Conservation (phyloP, 106 monocot genomes). For the Phalaenopsis aphrodite region DNA sequence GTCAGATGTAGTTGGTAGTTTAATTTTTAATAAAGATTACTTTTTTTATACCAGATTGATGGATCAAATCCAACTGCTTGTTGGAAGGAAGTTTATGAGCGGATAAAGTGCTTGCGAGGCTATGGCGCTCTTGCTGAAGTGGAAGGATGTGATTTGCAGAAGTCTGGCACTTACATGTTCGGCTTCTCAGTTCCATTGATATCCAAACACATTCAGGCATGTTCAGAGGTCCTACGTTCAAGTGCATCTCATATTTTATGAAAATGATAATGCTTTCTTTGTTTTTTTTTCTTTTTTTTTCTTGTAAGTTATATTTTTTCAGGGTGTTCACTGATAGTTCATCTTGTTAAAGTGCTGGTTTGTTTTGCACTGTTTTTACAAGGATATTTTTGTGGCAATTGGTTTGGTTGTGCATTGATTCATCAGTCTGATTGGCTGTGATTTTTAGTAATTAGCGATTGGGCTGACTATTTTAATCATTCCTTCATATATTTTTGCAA, state of each 20-base stretch:
- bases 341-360: background rate
- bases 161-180: constrained; percentile 93
- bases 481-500: background rate
- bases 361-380: background rate
- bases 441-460: background rate
- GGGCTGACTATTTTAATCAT: background rate
- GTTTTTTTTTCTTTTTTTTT: background rate
- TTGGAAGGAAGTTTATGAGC: constrained; percentile 79
- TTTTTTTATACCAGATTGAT: constrained; percentile 52
- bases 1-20: background rate
- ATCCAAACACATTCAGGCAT: constrained; percentile 72
- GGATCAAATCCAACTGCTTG: constrained; percentile 77
- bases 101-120: constrained; percentile 35
- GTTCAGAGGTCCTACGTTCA: background rate
- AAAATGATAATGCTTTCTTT: background rate
- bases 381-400: background rate
- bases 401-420: background rate
- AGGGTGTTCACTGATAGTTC: background rate
- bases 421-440: background rate
- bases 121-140: constrained; percentile 21
- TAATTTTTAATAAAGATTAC: background rate
- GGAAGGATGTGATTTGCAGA: constrained; percentile 37
- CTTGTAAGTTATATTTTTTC: background rate
- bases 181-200: constrained; percentile 72
- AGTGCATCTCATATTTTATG: background rate